These are phyloP conservation scores for Naegleria lovaniensis DNA, from an alignment of 208 protist genomes.

Conservation along the genomic window DNA sequence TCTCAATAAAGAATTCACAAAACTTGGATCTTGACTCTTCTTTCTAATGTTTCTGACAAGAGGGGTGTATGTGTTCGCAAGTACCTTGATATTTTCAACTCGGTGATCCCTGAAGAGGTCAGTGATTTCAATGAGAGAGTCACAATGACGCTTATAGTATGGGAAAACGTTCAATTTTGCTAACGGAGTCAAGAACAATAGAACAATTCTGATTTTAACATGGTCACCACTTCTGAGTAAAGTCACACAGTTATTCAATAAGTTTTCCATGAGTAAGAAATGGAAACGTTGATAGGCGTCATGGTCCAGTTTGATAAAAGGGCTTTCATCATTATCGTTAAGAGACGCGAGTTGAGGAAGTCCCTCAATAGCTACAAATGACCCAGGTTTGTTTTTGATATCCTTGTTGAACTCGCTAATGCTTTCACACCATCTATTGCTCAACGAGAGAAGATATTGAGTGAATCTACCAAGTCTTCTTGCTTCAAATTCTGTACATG, in stretches of 20 bases:
- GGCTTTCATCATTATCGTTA: neutral
- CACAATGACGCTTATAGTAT: neutral
- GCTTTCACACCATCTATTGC: neutral
- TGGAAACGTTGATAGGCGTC: neutral
- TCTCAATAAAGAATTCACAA: neutral
- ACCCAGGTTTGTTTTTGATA: neutral
- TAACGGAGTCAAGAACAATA: neutral
- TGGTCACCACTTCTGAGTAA: neutral
- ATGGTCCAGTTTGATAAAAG: neutral
- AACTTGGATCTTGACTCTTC: neutral
- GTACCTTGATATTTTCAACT: neutral
- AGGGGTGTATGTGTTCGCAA: neutral
- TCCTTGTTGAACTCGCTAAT: neutral
- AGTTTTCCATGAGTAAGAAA: neutral
- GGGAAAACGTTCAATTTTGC: neutral
- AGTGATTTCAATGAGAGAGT: neutral
- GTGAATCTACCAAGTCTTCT: neutral
- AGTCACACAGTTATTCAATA: neutral
- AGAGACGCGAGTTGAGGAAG: neutral
- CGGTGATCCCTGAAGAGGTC: neutral
- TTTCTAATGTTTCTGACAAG: neutral
- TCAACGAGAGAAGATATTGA: neutral
- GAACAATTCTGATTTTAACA: neutral
- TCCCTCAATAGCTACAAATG: neutral
- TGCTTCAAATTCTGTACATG: neutral